A percentile compares a stretch with the other conserved stretches of the same genome.
These are phyloP conservation scores for Persicaria tinctoria DNA, from an alignment of 148 eudicot species.

Conservation along the genomic window DNA sequence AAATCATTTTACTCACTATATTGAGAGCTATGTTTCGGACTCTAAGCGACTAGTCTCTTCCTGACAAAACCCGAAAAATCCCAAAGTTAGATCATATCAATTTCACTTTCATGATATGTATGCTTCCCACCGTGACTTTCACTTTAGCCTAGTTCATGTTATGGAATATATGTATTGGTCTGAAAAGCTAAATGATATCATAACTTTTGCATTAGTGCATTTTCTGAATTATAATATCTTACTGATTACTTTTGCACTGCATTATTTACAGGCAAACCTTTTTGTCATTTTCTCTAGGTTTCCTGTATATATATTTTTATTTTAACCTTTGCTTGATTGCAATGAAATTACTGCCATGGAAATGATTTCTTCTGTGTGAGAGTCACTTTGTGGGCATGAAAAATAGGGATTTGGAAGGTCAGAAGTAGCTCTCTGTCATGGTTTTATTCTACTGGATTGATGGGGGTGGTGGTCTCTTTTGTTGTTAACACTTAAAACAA, in stretches of 20 bases:
- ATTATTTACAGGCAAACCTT: neutral
- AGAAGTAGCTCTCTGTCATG: neutral
- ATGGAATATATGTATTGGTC: neutral
- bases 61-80: neutral
- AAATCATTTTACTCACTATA: neutral
- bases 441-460: slow-evolving; percentile 7
- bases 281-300: neutral
- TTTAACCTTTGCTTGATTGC: neutral
- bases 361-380: neutral
- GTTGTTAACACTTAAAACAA: neutral
- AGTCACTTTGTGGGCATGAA: slow-evolving; percentile 4
- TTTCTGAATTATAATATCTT: neutral
- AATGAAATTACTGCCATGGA: neutral
- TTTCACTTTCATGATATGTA: slow-evolving; percentile 1
- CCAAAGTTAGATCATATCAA: slow-evolving; percentile 4
- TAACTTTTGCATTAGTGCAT: neutral
- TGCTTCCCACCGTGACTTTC: neutral
- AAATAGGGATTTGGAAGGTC: slow-evolving; percentile 1
- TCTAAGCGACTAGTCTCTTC: no score
- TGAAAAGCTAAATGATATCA: neutral
- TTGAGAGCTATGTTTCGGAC: no score
- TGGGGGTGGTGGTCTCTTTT: neutral
- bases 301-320: neutral
- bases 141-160: neutral
- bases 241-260: neutral